Percentiles rank a stretch among this genome's conserved stretches.
phyloP scores from a whole-genome alignment of 768 basidiomycete genomes.

The Calvatia gigantea region DNA sequence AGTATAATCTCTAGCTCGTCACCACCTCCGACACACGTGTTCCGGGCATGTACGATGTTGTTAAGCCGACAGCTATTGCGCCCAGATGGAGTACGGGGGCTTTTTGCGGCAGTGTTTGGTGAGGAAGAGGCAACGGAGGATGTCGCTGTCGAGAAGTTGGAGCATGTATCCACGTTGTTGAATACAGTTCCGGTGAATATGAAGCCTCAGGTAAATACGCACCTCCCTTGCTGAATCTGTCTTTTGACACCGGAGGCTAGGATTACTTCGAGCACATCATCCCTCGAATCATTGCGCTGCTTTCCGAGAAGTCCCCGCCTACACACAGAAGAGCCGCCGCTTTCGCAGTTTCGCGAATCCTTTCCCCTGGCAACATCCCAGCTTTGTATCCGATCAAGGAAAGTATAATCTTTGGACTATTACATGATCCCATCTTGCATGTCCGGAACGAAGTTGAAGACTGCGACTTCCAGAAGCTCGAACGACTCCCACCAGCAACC shows the following conservation, averaged over 20 bases:
- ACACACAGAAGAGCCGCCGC: conserved; percentile 60
- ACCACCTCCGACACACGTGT: conserved; percentile 45
- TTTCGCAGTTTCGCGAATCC: conserved; percentile 65
- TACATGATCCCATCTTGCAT: conserved; percentile 52
- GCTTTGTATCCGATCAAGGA: conserved; percentile 27
- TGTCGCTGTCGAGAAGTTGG: conserved; percentile 63
- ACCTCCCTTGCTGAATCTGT: not conserved
- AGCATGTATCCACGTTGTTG: conserved; percentile 66
- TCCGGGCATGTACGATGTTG: conserved; percentile 56
- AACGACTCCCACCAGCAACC: not conserved
- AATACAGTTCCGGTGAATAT: conserved; percentile 57
- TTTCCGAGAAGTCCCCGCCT: conserved; percentile 39
- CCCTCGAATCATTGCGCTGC: conserved; percentile 50
- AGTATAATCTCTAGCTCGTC: conserved; percentile 47
- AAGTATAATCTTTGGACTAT: conserved; percentile 36
- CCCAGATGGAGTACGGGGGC: conserved; percentile 64
- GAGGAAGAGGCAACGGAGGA: conserved; percentile 51
- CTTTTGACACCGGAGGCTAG: conserved; percentile 31
- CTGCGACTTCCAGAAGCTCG: not conserved
- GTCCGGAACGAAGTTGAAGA: not conserved
- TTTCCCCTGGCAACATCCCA: conserved; percentile 34
- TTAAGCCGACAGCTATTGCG: conserved; percentile 71
- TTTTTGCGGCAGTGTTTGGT: conserved; percentile 67
- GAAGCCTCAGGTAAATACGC: conserved; percentile 46
- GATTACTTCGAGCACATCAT: conserved; percentile 56